Conservation (phyloP, 169 alveolate species). For the Eimeria falciformis region DNA sequence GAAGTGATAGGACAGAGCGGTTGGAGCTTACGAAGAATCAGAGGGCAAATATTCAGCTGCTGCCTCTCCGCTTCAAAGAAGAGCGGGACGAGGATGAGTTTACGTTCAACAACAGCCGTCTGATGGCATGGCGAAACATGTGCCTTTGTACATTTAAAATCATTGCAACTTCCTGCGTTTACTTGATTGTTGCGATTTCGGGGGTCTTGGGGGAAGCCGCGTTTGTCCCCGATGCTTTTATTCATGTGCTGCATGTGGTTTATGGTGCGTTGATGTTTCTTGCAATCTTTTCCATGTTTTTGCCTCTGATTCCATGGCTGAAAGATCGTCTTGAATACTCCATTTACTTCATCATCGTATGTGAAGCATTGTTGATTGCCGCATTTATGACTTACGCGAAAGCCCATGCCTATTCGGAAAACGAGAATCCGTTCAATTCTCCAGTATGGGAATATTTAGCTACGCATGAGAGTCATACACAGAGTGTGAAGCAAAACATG, state of each 20-base stretch:
- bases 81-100: constrained; percentile 30
- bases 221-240: neutral
- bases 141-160: neutral
- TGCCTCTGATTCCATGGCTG: neutral
- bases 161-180: neutral
- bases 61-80: constrained; percentile 27
- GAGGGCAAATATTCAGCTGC: neutral
- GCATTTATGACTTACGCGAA: neutral
- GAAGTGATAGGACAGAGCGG: neutral
- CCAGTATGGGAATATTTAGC: neutral
- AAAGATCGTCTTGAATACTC: neutral
- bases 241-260: neutral
- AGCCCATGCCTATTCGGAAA: neutral
- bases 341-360: neutral
- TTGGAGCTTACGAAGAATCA: neutral
- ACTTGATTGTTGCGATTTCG: neutral
- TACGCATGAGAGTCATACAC: no score
- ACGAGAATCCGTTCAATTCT: neutral
- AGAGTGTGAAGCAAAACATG: no score
- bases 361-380: neutral
- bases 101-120: constrained; percentile 34
- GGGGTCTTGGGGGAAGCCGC: neutral
- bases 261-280: neutral
- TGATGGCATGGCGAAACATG: constrained; percentile 26
- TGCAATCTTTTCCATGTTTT: neutral